Base-by-base conservation (phyloP, 2,329 filamentous ascomycete species). In the Mycogone perniciosa region DNA sequence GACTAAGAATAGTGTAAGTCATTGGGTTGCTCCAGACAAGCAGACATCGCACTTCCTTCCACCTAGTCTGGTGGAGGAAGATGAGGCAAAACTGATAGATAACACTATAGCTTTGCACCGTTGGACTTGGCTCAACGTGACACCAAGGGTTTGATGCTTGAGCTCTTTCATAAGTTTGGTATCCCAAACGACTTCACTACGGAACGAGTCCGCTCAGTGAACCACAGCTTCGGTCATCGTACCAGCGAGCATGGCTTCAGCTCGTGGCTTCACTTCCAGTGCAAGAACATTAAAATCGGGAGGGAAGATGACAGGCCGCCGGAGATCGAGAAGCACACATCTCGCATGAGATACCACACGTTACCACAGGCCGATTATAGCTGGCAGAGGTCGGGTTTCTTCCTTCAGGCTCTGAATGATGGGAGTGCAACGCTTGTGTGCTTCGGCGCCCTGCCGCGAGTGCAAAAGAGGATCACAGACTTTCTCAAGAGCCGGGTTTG, bases 241-340 rank as follows among this genome's bases (percentile, higher is more conserved):
- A 63, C 57, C 10, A 60, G 60, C 34, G 44, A 31, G 2, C 37
- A 58, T 29, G 65, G 63, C 5, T 59, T 52, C 11, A 59, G 56
- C 31, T 57, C 62, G 0, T 70, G 66, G 67, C 68, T 70, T 38
- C 64, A 66, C 41, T 67, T 63, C 37, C 62, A 68, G 13, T 68
- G 60, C 54, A 68, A 70, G 55, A 64, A 62, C 49, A 58, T 64
- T 41, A 55, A 61, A 44, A 48, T 62, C 29, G 57, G 53, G 46
- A 57, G 55, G 20, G 52, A 53, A 2, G 54, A 41, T 2, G 55
- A 38, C 37, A 44, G 47, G n/a, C 39, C 50, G 0, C 60, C 62
- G 2, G 59, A 61, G 29, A 47, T 64, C 4, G 60, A 63, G 40
- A 63, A 61, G n/a, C 60, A 55, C 3, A 35, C 26, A 8, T 33